These are phyloP conservation scores for Phytophthora tubulina DNA, from an alignment of 352 stramenopile genomes.

Conservation along the genomic window DNA sequence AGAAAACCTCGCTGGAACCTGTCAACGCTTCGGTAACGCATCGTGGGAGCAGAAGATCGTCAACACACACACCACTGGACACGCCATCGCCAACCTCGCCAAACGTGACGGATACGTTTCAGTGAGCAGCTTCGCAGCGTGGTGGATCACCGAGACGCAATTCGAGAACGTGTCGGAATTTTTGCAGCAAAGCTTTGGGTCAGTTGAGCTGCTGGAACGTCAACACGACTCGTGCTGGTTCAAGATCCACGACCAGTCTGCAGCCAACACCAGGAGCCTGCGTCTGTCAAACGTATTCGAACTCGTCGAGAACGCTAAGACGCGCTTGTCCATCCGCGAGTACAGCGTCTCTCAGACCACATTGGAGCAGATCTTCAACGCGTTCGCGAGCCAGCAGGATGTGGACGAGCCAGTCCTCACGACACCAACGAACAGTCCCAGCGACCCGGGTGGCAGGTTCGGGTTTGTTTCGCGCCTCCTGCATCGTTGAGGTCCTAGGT, in stretches of 20 bases:
- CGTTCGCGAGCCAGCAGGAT: slow-evolving; percentile 84
- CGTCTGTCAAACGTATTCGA: slow-evolving; percentile 79
- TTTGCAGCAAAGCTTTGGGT: slow-evolving; percentile 52
- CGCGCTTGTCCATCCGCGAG: slow-evolving; percentile 67
- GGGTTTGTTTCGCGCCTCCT: slow-evolving; percentile 27
- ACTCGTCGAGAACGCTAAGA: slow-evolving; percentile 62
- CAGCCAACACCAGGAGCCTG: slow-evolving; percentile 24
- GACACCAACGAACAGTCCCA: slow-evolving; percentile 23
- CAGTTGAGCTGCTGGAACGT: slow-evolving; percentile 59
- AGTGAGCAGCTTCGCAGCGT: slow-evolving; percentile 53
- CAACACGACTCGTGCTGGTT: slow-evolving; percentile 79
- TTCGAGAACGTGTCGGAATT: slow-evolving; percentile 55
- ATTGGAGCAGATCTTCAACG: slow-evolving; percentile 92
- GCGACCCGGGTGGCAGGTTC: not conserved
- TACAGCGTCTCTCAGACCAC: slow-evolving; percentile 46
- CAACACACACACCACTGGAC: slow-evolving; percentile 64
- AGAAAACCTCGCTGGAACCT: slow-evolving; percentile 49
- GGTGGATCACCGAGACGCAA: slow-evolving; percentile 69
- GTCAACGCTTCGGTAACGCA: slow-evolving; percentile 48
- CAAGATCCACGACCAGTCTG: slow-evolving; percentile 53
- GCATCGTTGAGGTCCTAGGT: not conserved
- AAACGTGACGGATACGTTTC: slow-evolving; percentile 59
- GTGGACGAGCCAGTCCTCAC: slow-evolving; percentile 40
- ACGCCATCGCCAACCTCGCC: slow-evolving; percentile 59
- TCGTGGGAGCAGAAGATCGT: slow-evolving; percentile 55